A percentile compares a stretch with the other conserved stretches of the same genome.
Evolutionary conservation across 1,284 basidiomycete species (phyloP).

Genomic region (Microstroma glucosiphilum): DNA sequence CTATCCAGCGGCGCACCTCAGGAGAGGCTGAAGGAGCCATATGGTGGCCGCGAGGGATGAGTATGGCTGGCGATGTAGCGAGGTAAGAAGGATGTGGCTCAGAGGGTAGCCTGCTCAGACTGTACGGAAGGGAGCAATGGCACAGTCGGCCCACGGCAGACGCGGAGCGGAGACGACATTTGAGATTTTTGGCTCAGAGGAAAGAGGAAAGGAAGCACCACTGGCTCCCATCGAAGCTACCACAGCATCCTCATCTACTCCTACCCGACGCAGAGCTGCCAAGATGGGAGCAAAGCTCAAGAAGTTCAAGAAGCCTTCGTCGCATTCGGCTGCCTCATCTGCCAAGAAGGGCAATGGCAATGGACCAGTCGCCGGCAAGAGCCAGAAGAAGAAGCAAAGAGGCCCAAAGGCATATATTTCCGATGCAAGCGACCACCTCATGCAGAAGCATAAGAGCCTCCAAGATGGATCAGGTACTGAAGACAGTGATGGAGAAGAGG

Average conservation of each 20-base stretch:
- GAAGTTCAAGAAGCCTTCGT: background rate
- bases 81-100: too few species aligned
- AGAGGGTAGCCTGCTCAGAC: too few species aligned
- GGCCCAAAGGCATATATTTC: background rate
- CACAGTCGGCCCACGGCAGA: too few species aligned
- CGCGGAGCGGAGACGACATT: too few species aligned
- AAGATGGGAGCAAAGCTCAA: slow-evolving; percentile 4
- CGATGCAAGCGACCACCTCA: background rate
- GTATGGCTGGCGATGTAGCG: too few species aligned
- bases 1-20: slow-evolving; percentile 40
- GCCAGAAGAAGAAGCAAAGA: slow-evolving; percentile 12
- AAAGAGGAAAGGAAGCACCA: too few species aligned
- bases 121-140: too few species aligned
- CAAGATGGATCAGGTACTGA: background rate
- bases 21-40: background rate
- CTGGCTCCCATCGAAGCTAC: too few species aligned
- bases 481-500: slow-evolving; percentile 5
- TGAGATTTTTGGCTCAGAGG: too few species aligned
- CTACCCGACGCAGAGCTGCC: background rate
- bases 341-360: background rate
- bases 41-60: too few species aligned
- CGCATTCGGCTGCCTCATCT: background rate
- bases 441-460: too few species aligned
- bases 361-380: background rate
- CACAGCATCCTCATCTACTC: background rate